Base-by-base conservation (phyloP, 1,139 yeast genomes). In the Blastobotrys persicus region DNA sequence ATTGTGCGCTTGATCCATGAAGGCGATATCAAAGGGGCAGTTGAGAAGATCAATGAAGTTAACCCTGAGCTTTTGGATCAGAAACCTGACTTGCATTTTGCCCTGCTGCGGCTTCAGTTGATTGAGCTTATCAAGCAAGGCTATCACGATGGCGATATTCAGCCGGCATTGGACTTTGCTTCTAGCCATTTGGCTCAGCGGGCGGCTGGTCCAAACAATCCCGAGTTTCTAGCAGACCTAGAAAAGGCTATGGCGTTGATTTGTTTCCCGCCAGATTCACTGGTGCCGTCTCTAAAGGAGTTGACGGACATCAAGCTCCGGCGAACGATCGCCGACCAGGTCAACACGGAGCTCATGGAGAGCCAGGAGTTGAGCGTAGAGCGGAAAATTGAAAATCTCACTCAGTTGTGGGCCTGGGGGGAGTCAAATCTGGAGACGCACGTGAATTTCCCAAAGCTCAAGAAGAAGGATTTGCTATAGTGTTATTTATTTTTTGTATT, bases 221-320 rank as follows among this genome's bases (percentile, higher is more conserved):
- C 67, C 1, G 55, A 56, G 45, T 66, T 65, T 42, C 53, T 71
- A 31, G 55, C 53, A 3, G 70, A 69, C 39, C 55, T 72, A 43
- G 74, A 72, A 48, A 58, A 60, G 28, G 67, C 74, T 1, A 69
- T 72, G 74, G 73, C 75, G 2, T 55, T 72, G 34, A 53, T 72
- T 33, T 71, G 75, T 47, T 69, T 70, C 51, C 70, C 74, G 3
- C 61, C 61, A 0, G 66, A 67, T 13, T 50, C 57, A 12, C 46
- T 64, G 34, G 64, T 61, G 1, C 65, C 69, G n/a, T 61, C 62
- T 44, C 50, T 69, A 32, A 53, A 58, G 34, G 67, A 63, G 32
- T 57, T 69, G 38, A 54, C 69, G 62, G 71, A 67, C 51, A 50
- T 66, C 13, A 59, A 61, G 37, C 54, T 68, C 48, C 58, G 75